Evolutionary conservation across 2,329 filamentous ascomycete genomes (phyloP), one percentile per base, ranked within the genome.

Genomic region (Colletotrichum spaethianum): DNA sequence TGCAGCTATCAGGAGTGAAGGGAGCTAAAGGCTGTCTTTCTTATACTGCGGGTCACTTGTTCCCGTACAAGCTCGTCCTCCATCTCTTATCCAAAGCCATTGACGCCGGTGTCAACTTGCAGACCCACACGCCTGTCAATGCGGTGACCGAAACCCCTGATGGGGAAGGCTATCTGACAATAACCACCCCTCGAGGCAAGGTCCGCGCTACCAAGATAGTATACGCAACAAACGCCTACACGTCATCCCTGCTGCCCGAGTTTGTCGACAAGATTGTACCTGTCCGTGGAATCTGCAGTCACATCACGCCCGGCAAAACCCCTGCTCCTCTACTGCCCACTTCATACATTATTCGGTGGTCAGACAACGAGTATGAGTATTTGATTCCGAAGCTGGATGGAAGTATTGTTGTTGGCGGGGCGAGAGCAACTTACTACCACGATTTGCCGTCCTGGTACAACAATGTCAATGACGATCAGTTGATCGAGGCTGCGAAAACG

Each of bases 341-440:
- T 3, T 90, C 90, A 2, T 92, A 91, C 75, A 90, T 86, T 18
- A 90, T 93, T 74, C 87, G 91, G 31, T 90, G 90, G 83, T 6
- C 81, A 75, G 82, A 84, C 1, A 80, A 82, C 26, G 89, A 90
- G 0, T 93, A 91, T 76, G 92, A 93, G 73, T 93, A 93, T 78
- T 89, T 93, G 84, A 87, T 93, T 8, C 85, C 88, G 0, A 84
- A 89, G 1, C 86, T 87, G 0, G 79, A 83, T 26, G 85, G 84
- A 0, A 83, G 82, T 61, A 83, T 85, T 59, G 76, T 86, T 14
- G 82, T 86, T 1, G 84, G 85, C 5, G 86, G 86, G 31, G 85
- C 80, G 1, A 75, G 78, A 28, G 75, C 76, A 42, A 75, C 70
- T 1, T 87, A 79, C 74, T 75, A 74, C 6, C 55, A 76, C 6